Conservation (phyloP, 345 rosid species). For the Citropsis articulata region DNA sequence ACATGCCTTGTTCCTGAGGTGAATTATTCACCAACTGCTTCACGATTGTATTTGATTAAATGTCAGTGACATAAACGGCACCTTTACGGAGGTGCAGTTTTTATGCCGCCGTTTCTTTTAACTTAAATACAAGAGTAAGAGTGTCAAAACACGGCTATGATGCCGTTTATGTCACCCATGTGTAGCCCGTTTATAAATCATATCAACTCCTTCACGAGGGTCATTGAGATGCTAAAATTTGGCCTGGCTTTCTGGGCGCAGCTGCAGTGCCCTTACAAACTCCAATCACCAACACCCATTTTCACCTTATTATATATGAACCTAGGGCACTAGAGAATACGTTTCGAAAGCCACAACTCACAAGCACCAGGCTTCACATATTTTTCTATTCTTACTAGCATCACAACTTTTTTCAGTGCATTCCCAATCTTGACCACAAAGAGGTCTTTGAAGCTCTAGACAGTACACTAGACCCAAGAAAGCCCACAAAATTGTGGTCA, state of each 20-base stretch:
- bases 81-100: too few species aligned
- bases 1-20: too few species aligned
- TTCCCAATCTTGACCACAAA: constrained; percentile 7
- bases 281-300: neutral
- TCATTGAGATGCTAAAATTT: neutral
- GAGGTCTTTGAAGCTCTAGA: constrained; percentile 10
- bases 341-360: neutral
- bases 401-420: neutral
- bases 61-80: too few species aligned
- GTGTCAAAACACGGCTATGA: too few species aligned
- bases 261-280: neutral
- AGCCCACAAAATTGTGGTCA: constrained; percentile 25
- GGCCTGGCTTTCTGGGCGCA: too few species aligned
- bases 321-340: neutral
- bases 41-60: too few species aligned
- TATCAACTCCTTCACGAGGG: neutral
- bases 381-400: neutral
- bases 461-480: neutral
- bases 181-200: too few species aligned
- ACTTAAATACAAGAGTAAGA: too few species aligned
- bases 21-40: too few species aligned
- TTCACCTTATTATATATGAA: neutral
- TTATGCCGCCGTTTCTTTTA: too few species aligned
- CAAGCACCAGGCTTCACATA: constrained; percentile 9
- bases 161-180: too few species aligned